phyloP scores from a whole-genome alignment of 1,284 basidiomycete genomes.

The Irpex sp. region DNA sequence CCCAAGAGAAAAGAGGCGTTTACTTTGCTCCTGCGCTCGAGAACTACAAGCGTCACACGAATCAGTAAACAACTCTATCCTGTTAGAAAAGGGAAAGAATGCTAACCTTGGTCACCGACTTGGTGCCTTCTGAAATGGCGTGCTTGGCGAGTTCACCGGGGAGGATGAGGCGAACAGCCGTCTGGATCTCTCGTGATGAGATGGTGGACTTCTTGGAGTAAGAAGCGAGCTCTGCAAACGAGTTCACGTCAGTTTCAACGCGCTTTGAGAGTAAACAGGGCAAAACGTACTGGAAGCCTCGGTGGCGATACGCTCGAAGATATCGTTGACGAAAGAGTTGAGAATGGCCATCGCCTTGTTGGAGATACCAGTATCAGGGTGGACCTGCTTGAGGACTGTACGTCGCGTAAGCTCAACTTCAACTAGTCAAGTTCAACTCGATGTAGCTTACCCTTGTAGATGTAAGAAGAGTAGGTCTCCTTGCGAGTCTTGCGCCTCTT shows the following conservation, averaged over 20 bases:
- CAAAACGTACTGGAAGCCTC: slow-evolving; percentile 75
- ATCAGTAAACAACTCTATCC: neutral
- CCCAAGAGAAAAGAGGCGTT: slow-evolving; percentile 11
- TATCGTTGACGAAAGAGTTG: slow-evolving; percentile 91
- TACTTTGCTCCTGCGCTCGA: slow-evolving; percentile 64
- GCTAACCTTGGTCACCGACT: slow-evolving; percentile 40
- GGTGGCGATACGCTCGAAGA: slow-evolving; percentile 90
- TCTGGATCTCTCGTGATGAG: slow-evolving; percentile 92
- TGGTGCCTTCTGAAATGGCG: slow-evolving; percentile 76
- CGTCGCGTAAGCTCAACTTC: slow-evolving; percentile 6
- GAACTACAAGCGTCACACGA: slow-evolving; percentile 36
- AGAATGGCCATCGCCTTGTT: slow-evolving; percentile 97
- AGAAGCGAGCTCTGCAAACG: slow-evolving; percentile 68
- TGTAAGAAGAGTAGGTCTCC: slow-evolving; percentile 93
- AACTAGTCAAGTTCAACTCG: neutral
- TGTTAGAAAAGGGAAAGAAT: neutral
- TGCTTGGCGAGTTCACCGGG: slow-evolving; percentile 85
- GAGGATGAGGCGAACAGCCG: slow-evolving; percentile 86
- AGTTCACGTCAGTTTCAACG: neutral
- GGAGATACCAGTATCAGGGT: slow-evolving; percentile 95
- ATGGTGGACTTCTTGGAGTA: slow-evolving; percentile 96
- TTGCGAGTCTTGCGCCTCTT: slow-evolving; percentile 87
- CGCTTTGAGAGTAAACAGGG: neutral
- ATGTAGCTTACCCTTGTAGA: slow-evolving; percentile 77
- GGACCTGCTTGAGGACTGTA: slow-evolving; percentile 84